Base-by-base conservation (phyloP, 1,284 basidiomycete genomes). In the Cutaneotrichosporon daszewskae region DNA sequence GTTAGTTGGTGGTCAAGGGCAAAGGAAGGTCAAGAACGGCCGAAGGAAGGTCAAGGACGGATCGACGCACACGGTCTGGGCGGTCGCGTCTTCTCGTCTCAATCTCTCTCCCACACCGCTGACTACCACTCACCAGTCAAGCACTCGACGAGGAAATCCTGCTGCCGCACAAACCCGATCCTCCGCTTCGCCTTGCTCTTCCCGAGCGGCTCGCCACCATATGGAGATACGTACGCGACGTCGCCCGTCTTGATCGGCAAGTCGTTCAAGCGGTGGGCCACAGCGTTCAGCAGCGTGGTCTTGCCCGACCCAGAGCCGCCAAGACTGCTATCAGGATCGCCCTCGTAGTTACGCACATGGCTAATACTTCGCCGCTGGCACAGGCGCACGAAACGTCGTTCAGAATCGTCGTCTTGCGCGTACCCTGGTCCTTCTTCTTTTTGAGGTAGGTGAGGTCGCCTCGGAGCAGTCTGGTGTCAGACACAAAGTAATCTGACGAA, bases 241-340 rank as follows among this genome's bases (percentile, higher is more conserved):
- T 62, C 59, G 23, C 71, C 70, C 10, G 54, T 39, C 22, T 58
- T 53, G 9, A 68, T 52, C 0, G 69, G 71, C 12, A 73, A 47
- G 28, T 65, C 66, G 13, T 59, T 51, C 3, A 68, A 42, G 5
- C 71, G 60, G 28, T 69, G 56, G 1, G 70, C 70, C 13, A 73
- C 62, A 2, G 69, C 61, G 37, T 72, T 71, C n/a, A 73, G 55
- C 0, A 73, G 59, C 5, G 72, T 72, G 13, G 71, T 72, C 50
- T 73, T 73, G 14, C 72, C 71, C 9, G 62, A 65, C 9, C 71
- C 69, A 5, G 63, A 69, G 4, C 64, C 64, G 16, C 68, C 68
- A 9, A 70, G 61, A 33, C 66, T 69, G 39, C 4, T 22, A 27
- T 46, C 17, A 39, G 41, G 23, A 22, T 8, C 12, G 10, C 18